These are phyloP conservation scores for Penicillium ochrochloron DNA, from an alignment of 495 filamentous ascomycete genomes.

Conservation along the genomic window DNA sequence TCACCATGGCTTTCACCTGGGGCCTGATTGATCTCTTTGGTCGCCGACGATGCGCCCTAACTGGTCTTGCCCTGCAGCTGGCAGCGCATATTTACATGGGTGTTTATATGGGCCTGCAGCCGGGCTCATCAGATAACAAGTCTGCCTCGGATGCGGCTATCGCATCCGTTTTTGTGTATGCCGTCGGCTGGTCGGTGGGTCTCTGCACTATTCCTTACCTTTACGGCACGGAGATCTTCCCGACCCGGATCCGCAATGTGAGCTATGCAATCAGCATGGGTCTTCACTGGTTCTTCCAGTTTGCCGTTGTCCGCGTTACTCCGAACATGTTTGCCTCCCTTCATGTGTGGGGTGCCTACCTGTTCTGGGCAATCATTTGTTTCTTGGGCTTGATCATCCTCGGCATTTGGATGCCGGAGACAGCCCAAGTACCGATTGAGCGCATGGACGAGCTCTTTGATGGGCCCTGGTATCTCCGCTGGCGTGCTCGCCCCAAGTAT, in stretches of 20 bases:
- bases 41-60: slow-evolving; percentile 43
- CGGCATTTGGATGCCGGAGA: slow-evolving; percentile 54
- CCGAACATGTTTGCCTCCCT: slow-evolving; percentile 51
- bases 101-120: slow-evolving; percentile 48
- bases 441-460: slow-evolving; percentile 52
- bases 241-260: slow-evolving; percentile 49
- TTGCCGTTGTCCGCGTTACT: slow-evolving; percentile 53
- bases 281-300: slow-evolving; percentile 55
- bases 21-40: slow-evolving; percentile 50
- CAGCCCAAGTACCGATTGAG: slow-evolving; percentile 50
- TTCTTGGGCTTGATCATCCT: slow-evolving; percentile 46
- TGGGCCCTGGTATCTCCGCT: slow-evolving; percentile 49
- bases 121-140: slow-evolving; percentile 37
- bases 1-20: slow-evolving; percentile 55
- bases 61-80: slow-evolving; percentile 44
- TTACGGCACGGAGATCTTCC: slow-evolving; percentile 54
- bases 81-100: slow-evolving; percentile 50
- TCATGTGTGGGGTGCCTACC: slow-evolving; percentile 51
- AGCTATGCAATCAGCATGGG: slow-evolving; percentile 51
- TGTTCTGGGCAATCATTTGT: slow-evolving; percentile 52
- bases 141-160: slow-evolving; percentile 49
- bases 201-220: slow-evolving; percentile 55
- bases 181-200: slow-evolving; percentile 55
- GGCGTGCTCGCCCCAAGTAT: slow-evolving; percentile 37
- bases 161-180: slow-evolving; percentile 53